Base-by-base conservation (phyloP, 192 early-diverging fungal species). In the Coemansia sp. region DNA sequence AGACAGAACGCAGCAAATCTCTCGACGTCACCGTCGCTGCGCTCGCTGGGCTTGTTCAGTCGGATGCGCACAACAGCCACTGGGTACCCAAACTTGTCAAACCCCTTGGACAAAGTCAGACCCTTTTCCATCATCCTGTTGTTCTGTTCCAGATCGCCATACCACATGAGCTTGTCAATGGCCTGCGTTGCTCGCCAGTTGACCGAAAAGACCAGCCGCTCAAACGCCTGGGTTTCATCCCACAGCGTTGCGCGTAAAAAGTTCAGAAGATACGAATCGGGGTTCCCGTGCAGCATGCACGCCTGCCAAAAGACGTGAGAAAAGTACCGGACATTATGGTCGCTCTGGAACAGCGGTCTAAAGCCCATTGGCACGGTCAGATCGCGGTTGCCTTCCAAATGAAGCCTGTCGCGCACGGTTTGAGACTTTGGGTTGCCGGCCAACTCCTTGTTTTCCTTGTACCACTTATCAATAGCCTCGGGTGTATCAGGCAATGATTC, bases 221-320 rank as follows among this genome's bases (percentile, higher is more conserved):
- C 81, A 21, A 91, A 84, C 1, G 94, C 91, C 61, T 76, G 84
- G 42, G 86, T 65, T 5, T 89, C 81, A 64, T 94, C 85, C 92
- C 93, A 97, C 63, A 90, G 91, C 41, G 89, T 80, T 9, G 92
- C 92, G 40, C 91, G 85, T 44, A 95, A 73, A 67, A 93, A 95
- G 23, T 89, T 83, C 39, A 94, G 78, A 19, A 91, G 21, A 16
- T 91, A 74, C 1, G 86, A 60, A 74, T 95, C 93, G 8, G 89
- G 90, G 61, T 88, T 83, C 53, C 85, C 61, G 53, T 70, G 48
- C 4, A 69, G 61, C 56, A 76, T 70, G 37, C 65, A 63, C 6
- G 79, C 69, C 42, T 69, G 71, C 79, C 79, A 81, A 49, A 81
- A 76, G 12, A 71, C 64, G 41, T 65, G 72, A 57, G 40, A 16